Percentiles rank a stretch among this genome's conserved stretches.
These are phyloP conservation scores for Annulohypoxylon nitens DNA, from an alignment of 495 filamentous ascomycete genomes.

Conservation along the genomic window DNA sequence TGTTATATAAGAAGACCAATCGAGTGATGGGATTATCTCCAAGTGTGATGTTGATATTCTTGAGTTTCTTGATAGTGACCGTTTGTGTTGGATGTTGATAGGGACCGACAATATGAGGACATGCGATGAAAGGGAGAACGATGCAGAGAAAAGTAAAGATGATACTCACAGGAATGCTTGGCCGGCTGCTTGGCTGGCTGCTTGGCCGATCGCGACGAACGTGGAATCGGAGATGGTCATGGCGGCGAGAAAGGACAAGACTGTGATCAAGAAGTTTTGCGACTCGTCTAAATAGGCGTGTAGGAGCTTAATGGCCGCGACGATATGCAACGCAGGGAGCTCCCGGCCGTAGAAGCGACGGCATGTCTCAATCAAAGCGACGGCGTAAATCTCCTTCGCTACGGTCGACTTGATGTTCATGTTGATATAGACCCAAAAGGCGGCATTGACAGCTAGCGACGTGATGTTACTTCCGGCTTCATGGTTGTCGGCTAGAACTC, in stretches of 20 bases:
- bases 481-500: neutral
- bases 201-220: neutral
- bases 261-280: neutral
- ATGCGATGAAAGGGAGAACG: no score
- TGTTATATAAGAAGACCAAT: no score
- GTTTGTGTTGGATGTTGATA: no score
- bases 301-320: neutral
- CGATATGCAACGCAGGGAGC: neutral
- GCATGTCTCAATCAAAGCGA: constrained; percentile 15
- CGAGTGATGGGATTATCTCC: no score
- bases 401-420: neutral
- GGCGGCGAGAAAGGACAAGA: neutral
- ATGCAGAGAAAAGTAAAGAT: no score
- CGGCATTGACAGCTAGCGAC: neutral
- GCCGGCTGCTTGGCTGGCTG: no score
- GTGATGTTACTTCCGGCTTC: neutral
- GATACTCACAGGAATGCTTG: neutral
- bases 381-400: constrained; percentile 3
- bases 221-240: neutral
- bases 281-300: neutral
- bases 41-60: no score
- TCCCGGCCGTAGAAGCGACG: constrained; percentile 4
- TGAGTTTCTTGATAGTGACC: no score
- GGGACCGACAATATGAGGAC: no score
- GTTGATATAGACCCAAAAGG: neutral